Evolutionary conservation across 805 yeast species (phyloP).

Genomic region (Yarrowia osloensis): DNA sequence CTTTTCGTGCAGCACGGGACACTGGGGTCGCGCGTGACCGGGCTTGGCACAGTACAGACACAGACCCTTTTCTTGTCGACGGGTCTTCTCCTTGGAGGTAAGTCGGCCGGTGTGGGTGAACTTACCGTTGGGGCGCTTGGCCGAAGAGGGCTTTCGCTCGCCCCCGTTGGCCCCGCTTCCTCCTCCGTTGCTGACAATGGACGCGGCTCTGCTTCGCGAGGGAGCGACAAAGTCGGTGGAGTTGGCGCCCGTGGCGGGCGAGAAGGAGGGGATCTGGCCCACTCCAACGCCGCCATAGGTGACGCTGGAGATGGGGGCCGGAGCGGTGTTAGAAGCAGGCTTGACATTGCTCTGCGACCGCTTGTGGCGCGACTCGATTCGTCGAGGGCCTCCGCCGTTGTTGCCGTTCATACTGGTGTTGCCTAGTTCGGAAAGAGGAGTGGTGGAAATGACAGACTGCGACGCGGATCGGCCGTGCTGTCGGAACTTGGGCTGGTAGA

Average conservation of each 20-base stretch:
- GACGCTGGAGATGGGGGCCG: neutral
- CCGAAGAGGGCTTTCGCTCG: conserved; percentile 22
- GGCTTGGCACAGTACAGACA: conserved; percentile 30
- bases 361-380: conserved; percentile 27
- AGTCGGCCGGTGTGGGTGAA: conserved; percentile 26
- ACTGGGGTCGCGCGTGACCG: conserved; percentile 30
- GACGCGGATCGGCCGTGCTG: conserved; percentile 27
- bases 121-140: conserved; percentile 29
- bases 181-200: neutral
- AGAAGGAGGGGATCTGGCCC: conserved; percentile 23
- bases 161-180: neutral
- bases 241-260: conserved; percentile 1
- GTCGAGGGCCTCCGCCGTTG: conserved; percentile 27
- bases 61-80: conserved; percentile 25
- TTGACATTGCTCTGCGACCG: conserved; percentile 10
- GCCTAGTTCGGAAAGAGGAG: conserved; percentile 25
- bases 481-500: conserved; percentile 29
- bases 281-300: conserved; percentile 25
- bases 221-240: neutral
- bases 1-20: conserved; percentile 29
- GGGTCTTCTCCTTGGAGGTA: conserved; percentile 26
- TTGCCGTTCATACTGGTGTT: conserved; percentile 26
- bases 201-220: conserved; percentile 15
- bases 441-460: conserved; percentile 27
- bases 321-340: neutral